phyloP scores from a whole-genome alignment of 2,329 filamentous ascomycete genomes.

The Aspergillus texensis region DNA sequence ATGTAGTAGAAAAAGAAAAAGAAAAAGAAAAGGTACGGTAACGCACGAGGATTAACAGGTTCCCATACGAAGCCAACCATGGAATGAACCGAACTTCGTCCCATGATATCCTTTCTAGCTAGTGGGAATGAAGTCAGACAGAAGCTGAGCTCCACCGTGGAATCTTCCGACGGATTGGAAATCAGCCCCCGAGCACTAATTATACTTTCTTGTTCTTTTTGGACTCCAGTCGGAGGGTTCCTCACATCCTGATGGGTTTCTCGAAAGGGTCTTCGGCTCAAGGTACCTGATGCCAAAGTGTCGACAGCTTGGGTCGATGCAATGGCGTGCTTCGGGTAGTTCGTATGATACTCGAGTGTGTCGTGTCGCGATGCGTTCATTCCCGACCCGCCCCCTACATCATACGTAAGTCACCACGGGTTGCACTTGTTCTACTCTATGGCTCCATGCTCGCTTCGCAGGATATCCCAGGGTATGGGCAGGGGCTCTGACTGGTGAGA shows the following conservation, averaged over 20 bases:
- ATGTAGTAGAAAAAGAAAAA: background rate
- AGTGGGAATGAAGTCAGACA: background rate
- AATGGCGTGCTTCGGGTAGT: background rate
- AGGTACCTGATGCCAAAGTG: background rate
- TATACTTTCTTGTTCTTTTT: background rate
- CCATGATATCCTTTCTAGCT: background rate
- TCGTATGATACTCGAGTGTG: background rate
- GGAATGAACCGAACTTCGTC: background rate
- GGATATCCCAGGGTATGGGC: background rate
- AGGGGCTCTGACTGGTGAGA: background rate
- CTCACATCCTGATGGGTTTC: background rate
- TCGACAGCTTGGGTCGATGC: background rate
- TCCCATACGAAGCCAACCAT: background rate
- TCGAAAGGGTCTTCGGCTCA: background rate
- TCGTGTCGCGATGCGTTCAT: background rate
- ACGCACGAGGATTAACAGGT: background rate
- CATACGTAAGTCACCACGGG: slow-evolving; percentile 3
- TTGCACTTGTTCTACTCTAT: background rate
- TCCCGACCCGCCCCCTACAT: slow-evolving; percentile 9
- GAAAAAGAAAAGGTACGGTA: background rate
- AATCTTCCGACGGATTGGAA: background rate
- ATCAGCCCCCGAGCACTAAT: background rate
- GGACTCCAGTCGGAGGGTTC: background rate
- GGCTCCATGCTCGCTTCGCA: background rate
- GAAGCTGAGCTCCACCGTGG: background rate